Conservation (phyloP, 768 basidiomycete species). For the Leucosporidium scottii region DNA sequence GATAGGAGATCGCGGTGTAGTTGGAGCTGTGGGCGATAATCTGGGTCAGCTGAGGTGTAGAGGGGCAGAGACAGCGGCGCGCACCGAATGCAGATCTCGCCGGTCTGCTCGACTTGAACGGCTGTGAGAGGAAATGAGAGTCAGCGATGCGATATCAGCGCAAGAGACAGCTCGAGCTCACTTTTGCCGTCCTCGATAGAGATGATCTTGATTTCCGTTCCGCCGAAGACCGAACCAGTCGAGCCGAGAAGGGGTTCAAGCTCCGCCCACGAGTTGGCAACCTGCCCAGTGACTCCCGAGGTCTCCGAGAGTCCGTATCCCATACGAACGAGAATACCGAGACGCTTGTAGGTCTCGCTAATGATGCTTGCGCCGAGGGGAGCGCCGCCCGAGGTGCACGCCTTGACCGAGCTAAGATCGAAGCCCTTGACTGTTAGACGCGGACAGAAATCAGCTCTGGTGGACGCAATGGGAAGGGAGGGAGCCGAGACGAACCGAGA, state of each 20-base stretch:
- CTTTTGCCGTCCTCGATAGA: slow-evolving; percentile 22
- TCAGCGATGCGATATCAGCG: background rate
- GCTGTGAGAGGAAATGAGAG: background rate
- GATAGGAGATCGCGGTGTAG: slow-evolving; percentile 34
- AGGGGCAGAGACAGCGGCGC: background rate
- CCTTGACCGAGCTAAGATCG: slow-evolving; percentile 35
- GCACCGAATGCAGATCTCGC: slow-evolving; percentile 36
- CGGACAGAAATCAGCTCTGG: background rate
- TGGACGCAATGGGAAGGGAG: no score
- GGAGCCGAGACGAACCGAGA: slow-evolving; percentile 8
- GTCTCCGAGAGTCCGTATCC: slow-evolving; percentile 39
- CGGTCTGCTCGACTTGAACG: slow-evolving; percentile 19
- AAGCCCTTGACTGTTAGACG: slow-evolving; percentile 26
- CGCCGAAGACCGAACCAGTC: slow-evolving; percentile 21
- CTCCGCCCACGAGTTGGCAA: slow-evolving; percentile 31
- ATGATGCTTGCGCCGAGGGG: slow-evolving; percentile 36
- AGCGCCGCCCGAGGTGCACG: slow-evolving; percentile 37
- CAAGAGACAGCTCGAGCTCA: background rate
- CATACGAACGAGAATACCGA: slow-evolving; percentile 35
- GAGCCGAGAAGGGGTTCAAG: slow-evolving; percentile 30
- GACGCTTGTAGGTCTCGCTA: slow-evolving; percentile 33
- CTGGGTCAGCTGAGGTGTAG: background rate
- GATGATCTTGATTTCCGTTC: slow-evolving; percentile 28
- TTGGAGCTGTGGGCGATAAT: background rate
- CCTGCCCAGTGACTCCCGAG: slow-evolving; percentile 29